A percentile compares a stretch with the other conserved stretches of the same genome.
Conservation (phyloP, 306 rosid genomes). For the Fragaria nilgerrensis region DNA sequence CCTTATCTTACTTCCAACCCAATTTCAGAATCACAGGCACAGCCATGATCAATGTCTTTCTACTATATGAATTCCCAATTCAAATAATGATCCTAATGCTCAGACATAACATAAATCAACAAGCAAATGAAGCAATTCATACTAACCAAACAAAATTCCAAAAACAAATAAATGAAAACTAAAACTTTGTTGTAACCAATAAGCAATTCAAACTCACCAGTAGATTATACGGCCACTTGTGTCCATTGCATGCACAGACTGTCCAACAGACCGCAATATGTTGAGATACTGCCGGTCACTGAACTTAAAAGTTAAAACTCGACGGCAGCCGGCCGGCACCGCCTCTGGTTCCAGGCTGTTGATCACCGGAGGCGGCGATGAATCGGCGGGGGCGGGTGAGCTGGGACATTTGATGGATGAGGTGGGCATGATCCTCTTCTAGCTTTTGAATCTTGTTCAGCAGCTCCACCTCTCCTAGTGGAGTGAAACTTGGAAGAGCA, state of each 20-base stretch:
- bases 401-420: conserved; percentile 72
- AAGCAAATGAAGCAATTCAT: too few relatives aligned
- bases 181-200: too few relatives aligned
- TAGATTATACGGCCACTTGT: conserved; percentile 44
- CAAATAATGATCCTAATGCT: not conserved
- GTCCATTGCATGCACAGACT: conserved; percentile 6
- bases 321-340: not conserved
- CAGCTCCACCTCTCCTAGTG: conserved; percentile 34
- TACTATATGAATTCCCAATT: not conserved
- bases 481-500: not conserved
- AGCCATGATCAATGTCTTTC: too few relatives aligned
- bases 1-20: not conserved
- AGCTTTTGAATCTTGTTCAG: conserved; percentile 73
- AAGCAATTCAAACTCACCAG: conserved; percentile 26
- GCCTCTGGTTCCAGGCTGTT: not conserved
- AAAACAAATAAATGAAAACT: too few relatives aligned
- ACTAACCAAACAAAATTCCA: not conserved
- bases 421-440: conserved; percentile 69
- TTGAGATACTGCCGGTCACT: conserved; percentile 41
- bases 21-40: not conserved
- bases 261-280: conserved; percentile 62
- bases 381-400: conserved; percentile 20
- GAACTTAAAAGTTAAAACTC: not conserved
- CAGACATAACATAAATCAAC: not conserved
- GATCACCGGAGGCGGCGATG: too few relatives aligned